Percentiles rank a stretch among this genome's conserved stretches.
Evolutionary conservation across 352 stramenopile species (phyloP).

Genomic region (Phytophthora kernoviae): DNA sequence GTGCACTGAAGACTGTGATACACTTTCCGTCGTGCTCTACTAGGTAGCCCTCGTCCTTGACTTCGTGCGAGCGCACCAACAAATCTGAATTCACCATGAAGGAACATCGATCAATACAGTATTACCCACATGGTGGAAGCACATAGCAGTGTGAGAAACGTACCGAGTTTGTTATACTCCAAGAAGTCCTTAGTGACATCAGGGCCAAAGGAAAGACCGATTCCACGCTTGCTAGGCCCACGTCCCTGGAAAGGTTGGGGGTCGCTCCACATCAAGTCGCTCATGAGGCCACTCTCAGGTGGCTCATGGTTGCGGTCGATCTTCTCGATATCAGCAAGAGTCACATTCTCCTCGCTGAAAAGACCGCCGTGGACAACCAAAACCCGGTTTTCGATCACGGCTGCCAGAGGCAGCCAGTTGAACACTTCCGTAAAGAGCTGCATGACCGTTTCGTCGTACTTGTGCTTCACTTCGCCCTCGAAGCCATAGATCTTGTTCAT

Average conservation of each 20-base stretch:
- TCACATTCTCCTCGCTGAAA: constrained; percentile 94
- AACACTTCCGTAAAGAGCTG: constrained; percentile 99
- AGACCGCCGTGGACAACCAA: constrained; percentile 98
- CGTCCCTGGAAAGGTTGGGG: constrained; percentile 97
- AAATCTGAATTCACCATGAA: constrained; percentile 66
- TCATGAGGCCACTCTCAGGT: constrained; percentile 93
- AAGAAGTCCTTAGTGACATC: constrained; percentile 98
- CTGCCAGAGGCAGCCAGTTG: constrained; percentile 95
- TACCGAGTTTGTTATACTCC: constrained; percentile 94
- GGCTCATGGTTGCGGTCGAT: constrained; percentile 96
- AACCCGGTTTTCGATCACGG: constrained; percentile 94
- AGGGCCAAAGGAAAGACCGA: constrained; percentile 97
- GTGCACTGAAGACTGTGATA: constrained; percentile 99
- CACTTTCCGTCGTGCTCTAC: constrained; percentile 99
- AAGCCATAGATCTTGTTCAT: constrained; percentile 99
- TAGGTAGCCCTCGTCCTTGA: constrained; percentile 99
- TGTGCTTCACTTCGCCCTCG: constrained; percentile 99
- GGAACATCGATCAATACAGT: not conserved
- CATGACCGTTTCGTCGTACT: constrained; percentile 99
- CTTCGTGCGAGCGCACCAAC: constrained; percentile 98
- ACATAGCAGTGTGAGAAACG: constrained; percentile 11
- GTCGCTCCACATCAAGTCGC: constrained; percentile 95
- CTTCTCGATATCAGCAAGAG: constrained; percentile 93
- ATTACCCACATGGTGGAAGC: not conserved
- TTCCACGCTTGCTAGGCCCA: constrained; percentile 95